Evolutionary conservation across 2,329 filamentous ascomycete species (phyloP).

Genomic region (Clonostachys byssicola): DNA sequence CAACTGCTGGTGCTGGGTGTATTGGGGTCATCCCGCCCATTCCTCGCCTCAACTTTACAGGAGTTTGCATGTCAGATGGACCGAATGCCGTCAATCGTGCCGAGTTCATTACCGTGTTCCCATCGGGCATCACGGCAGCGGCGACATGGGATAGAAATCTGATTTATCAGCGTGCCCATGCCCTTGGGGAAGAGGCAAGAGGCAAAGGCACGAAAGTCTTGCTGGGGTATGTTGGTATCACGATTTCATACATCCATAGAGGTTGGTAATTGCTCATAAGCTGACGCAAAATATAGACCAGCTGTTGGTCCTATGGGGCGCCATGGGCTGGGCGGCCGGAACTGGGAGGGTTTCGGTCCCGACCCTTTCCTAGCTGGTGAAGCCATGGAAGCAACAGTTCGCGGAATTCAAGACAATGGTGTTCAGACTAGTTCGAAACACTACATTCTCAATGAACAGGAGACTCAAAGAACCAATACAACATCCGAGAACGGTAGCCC

Average conservation of each 20-base stretch:
- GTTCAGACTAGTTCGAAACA: constrained; percentile 53
- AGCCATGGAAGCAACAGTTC: constrained; percentile 57
- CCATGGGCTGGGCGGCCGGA: constrained; percentile 59
- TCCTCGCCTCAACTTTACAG: constrained; percentile 38
- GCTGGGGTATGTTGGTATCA: constrained; percentile 42
- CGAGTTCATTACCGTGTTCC: constrained; percentile 66
- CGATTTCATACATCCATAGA: constrained; percentile 21
- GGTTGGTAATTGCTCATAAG: neutral
- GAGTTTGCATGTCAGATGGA: constrained; percentile 75
- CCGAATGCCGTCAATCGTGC: constrained; percentile 72
- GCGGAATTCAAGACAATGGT: constrained; percentile 48
- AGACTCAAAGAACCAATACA: constrained; percentile 30
- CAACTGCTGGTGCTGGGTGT: constrained; percentile 46
- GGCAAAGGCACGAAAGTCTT: constrained; percentile 70
- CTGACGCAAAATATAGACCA: constrained; percentile 31
- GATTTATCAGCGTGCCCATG: constrained; percentile 64
- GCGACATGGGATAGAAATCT: constrained; percentile 76
- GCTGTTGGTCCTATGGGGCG: constrained; percentile 66
- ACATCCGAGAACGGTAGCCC: constrained; percentile 13
- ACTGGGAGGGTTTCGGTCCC: constrained; percentile 80
- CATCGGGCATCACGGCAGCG: constrained; percentile 73
- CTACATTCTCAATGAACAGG: constrained; percentile 68
- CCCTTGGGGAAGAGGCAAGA: constrained; percentile 63
- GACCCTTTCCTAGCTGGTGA: constrained; percentile 72
- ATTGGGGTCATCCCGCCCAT: constrained; percentile 59